A percentile compares a stretch with the other conserved stretches of the same genome.
Conservation (phyloP, 2,329 filamentous ascomycete genomes). For the Fusarium xyrophilum region DNA sequence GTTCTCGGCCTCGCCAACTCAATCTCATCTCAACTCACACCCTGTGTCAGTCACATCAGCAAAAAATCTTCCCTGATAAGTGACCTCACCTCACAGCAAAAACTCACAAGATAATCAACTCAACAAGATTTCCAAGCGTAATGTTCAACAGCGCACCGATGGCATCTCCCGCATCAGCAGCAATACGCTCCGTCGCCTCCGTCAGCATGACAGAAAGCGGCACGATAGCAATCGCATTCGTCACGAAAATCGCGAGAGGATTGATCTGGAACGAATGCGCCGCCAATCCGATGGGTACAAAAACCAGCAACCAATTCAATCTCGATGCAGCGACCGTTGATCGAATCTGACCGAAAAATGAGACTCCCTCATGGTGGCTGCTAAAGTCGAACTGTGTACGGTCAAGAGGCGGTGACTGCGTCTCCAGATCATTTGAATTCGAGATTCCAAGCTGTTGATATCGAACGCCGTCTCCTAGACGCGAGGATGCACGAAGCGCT, state of each 20-base stretch:
- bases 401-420: slow-evolving; percentile 29
- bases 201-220: slow-evolving; percentile 64
- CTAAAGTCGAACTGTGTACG: slow-evolving; percentile 24
- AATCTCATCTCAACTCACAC: slow-evolving; percentile 42
- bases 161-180: slow-evolving; percentile 63
- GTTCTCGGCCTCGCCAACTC: neutral
- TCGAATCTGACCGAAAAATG: slow-evolving; percentile 36
- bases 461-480: slow-evolving; percentile 34
- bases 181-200: slow-evolving; percentile 66
- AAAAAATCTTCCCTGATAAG: neutral
- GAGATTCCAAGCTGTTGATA: slow-evolving; percentile 32
- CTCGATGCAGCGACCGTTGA: slow-evolving; percentile 50
- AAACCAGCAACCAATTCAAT: slow-evolving; percentile 71
- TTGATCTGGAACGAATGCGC: slow-evolving; percentile 51
- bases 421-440: slow-evolving; percentile 35
- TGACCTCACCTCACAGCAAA: neutral
- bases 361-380: slow-evolving; percentile 11
- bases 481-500: slow-evolving; percentile 36
- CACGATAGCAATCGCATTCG: slow-evolving; percentile 68
- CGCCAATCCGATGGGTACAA: slow-evolving; percentile 73
- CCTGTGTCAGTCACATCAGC: slow-evolving; percentile 43
- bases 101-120: slow-evolving; percentile 64
- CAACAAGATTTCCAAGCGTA: slow-evolving; percentile 68
- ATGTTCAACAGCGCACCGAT: slow-evolving; percentile 67
- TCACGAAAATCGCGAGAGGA: slow-evolving; percentile 58